A percentile compares a stretch with the other conserved stretches of the same genome.
Conservation (phyloP, 768 basidiomycete species). For the Boletus patriciae region DNA sequence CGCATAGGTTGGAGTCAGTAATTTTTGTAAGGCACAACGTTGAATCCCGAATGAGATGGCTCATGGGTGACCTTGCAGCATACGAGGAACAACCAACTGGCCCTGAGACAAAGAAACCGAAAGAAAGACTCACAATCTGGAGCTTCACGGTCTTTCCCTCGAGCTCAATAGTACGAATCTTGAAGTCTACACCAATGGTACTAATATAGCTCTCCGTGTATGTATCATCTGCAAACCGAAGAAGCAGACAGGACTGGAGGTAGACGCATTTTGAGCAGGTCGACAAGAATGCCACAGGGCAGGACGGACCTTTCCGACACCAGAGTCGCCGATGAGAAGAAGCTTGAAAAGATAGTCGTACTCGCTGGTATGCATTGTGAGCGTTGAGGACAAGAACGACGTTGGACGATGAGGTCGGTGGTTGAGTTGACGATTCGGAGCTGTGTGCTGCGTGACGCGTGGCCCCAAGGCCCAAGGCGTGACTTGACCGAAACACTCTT, state of each 20-base stretch:
- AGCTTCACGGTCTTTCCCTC: conserved; percentile 98
- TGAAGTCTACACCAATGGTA: conserved; percentile 98
- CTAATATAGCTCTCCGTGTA: conserved; percentile 98
- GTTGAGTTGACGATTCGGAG: conserved; percentile 33
- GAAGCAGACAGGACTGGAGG: conserved; percentile 82
- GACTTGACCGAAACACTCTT: conserved; percentile 23
- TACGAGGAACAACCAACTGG: not conserved
- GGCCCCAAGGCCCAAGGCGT: conserved; percentile 22
- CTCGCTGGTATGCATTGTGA: conserved; percentile 84
- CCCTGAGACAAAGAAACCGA: not conserved
- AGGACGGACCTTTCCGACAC: conserved; percentile 81
- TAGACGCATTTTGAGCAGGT: conserved; percentile 25
- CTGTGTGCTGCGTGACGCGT: conserved; percentile 35
- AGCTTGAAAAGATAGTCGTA: conserved; percentile 97
- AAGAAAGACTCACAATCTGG: conserved; percentile 77
- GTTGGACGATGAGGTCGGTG: conserved; percentile 33
- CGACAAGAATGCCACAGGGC: conserved; percentile 14
- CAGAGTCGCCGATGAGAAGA: conserved; percentile 92
- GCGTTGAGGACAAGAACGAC: conserved; percentile 20
- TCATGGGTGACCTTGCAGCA: not conserved
- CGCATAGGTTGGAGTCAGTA: conserved; percentile 20
- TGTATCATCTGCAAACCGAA: conserved; percentile 94
- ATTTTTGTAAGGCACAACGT: not conserved
- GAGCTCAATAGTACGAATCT: conserved; percentile 98
- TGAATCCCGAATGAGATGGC: not conserved